Evolutionary conservation across 805 yeast genomes (phyloP), one percentile per base, ranked within the genome.

Genomic region (Cyberlindnera mycetangii): DNA sequence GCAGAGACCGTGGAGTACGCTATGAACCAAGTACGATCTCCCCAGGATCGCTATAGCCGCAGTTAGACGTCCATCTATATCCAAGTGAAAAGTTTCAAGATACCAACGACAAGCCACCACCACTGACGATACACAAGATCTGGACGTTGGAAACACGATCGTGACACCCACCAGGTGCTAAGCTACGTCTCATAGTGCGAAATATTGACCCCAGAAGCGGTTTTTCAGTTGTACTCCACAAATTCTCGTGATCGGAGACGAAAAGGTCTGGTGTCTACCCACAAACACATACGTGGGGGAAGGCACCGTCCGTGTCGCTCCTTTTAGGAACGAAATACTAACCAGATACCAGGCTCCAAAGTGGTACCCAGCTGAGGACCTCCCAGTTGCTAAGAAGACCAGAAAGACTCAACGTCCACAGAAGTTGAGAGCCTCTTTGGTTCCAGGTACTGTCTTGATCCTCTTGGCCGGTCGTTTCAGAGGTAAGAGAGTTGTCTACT

Each of bases 381-480:
- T 79, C 64, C 84, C 90, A 71, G 89, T 81, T 66, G 81, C 92
- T 65, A 88, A 85, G 80, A 81, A 79, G 76, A 72, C 88, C 70
- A 88, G 96, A 85, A 88, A 89, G 85, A 70, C 90, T 65, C 78
- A 79, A 66, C 88, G 89, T 71, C 95, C 97, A 68, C 93, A 89
- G 76, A 86, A 86, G 76, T 81, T 93, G 74, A 89, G 98, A 76
- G 80, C 95, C 67, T 85, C 97, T 55, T 79, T 92, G 68, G 95
- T 86, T 61, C 97, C 97, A 75, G 99, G 99, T 73, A 86, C 97
- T 68, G 97, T 92, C 62, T 80, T 93, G 71, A 92, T 92, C 74
- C 78, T 92, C 72, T 83, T 92, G 71, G 97, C 98, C 67, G 99
- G 99, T 72, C 89, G 97, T 77, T 92, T 89, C 95, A 88, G 99